Evolutionary conservation across 768 basidiomycete genomes (phyloP), one percentile per base, ranked within the genome.

Genomic region (Neoboletus subvelutipes): DNA sequence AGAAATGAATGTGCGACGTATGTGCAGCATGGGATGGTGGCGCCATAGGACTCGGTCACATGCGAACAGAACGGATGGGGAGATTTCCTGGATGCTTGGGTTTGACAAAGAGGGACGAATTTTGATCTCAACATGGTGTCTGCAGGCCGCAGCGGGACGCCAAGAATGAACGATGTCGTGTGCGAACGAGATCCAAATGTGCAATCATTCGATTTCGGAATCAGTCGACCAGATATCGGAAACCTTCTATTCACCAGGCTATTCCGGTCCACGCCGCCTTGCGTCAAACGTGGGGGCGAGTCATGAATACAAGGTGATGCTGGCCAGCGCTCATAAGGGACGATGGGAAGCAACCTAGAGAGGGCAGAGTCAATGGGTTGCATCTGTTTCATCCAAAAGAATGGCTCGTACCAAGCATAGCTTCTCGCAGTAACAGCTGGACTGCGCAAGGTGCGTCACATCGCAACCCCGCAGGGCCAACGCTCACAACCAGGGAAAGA

Each of bases 401-500:
- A 39, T 33, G 20, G 26, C 40, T 61, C 67, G 5, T 58, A 67
- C 67, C 65, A 54, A 52, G 46, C 37, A 53, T 22, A 47, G 26
- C 45, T 40, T 26, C 39, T 43, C 20, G 45, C 29, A n/a, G 15
- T 36, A 54, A 31, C 46, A 42, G 18, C 37, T 34, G 11, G 41
- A 45, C 50, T 26, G 46, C 40, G 22, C 31, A 31, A n/a, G n/a
- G n/a, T n/a, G n/a, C 34, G 50, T 40, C 24, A 17, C 31, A 43
- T 52, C 55, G 39, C 41, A 29, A 48, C 41, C 48, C 18, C 11
- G 17, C 46, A 52, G 42, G 33, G 37, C 50, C 43, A 55, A 42
- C 9, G 39, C 52, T 46, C 42, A 57, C 46, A 31, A 56, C 45
- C 29, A 53, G 39, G 34, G 40, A 43, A 28, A 37, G 34, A 45